Evolutionary conservation across 176 grass and related monocot genomes (phyloP).

Genomic region (Stipa capillata): DNA sequence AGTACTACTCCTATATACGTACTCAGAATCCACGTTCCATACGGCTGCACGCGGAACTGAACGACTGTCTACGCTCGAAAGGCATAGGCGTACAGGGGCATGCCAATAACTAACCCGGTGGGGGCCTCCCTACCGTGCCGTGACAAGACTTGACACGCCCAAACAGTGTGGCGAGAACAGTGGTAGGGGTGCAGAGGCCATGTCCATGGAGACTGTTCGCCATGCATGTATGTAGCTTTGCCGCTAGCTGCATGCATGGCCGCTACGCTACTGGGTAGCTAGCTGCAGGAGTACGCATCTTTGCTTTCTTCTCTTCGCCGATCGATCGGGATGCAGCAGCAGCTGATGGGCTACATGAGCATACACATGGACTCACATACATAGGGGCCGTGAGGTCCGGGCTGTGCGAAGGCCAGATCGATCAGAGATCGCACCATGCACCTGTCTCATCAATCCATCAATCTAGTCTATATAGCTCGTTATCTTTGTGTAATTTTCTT

Average conservation of each 20-base stretch:
- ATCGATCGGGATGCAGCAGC: background rate
- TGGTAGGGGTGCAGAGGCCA: background rate
- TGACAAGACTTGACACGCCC: constrained; percentile 31
- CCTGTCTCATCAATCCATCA: constrained; percentile 15
- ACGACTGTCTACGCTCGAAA: too few relatives aligned
- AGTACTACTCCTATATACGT: too few relatives aligned
- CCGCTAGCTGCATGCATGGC: background rate
- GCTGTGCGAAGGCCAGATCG: too few relatives aligned
- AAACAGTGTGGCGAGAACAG: background rate
- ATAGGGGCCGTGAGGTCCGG: too few relatives aligned
- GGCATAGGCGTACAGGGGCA: too few relatives aligned
- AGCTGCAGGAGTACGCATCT: background rate
- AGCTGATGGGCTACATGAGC: constrained; percentile 15
- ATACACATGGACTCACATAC: background rate
- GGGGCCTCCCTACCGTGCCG: too few relatives aligned
- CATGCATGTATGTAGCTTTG: background rate
- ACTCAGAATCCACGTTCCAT: background rate
- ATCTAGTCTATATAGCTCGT: background rate
- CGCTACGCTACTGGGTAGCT: background rate
- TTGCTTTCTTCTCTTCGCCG: background rate
- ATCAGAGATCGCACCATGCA: background rate
- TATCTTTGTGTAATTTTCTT: too few relatives aligned
- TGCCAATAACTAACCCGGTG: constrained; percentile 23
- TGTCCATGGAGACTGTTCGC: background rate
- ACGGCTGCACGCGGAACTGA: too few relatives aligned